Percentiles rank a stretch among this genome's conserved stretches.
phyloP scores from a whole-genome alignment of 306 rosid species.

The Cucurbita argyrosperma region DNA sequence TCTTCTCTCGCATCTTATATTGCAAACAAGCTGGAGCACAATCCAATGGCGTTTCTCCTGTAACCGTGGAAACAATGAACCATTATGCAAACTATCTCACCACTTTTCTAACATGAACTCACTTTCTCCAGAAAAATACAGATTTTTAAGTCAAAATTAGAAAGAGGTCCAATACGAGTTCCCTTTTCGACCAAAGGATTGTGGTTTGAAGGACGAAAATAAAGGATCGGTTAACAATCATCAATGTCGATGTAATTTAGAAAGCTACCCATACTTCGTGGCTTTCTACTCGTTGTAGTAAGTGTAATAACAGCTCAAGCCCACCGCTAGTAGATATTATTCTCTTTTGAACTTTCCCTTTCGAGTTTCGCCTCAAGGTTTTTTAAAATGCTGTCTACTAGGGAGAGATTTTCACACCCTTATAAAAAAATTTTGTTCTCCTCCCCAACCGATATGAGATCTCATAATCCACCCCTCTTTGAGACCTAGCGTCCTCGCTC shows the following conservation, averaged over 20 bases:
- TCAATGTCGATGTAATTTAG: not conserved
- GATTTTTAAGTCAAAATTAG: not conserved
- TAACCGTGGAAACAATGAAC: conserved; percentile 2
- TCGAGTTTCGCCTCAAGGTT: no score
- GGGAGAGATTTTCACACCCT: no score
- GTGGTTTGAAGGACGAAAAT: not conserved
- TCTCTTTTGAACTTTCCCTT: no score
- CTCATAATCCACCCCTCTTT: no score
- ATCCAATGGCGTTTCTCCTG: conserved; percentile 92
- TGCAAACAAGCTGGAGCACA: conserved; percentile 91
- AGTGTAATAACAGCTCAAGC: not conserved
- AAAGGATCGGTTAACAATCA: no score
- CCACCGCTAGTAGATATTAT: no score
- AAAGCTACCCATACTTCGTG: not conserved
- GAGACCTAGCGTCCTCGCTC: no score
- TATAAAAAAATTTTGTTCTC: no score
- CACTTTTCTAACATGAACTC: not conserved
- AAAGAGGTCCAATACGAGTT: not conserved
- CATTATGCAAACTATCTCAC: not conserved
- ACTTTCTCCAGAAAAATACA: not conserved
- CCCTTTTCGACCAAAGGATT: not conserved
- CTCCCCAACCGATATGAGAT: no score
- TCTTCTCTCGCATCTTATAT: conserved; percentile 64
- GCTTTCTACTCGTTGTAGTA: not conserved
- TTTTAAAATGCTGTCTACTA: no score